A percentile compares a stretch with the other conserved stretches of the same genome.
These are phyloP conservation scores for Erythrobasidium yunnanense DNA, from an alignment of 768 basidiomycete species.

Conservation along the genomic window DNA sequence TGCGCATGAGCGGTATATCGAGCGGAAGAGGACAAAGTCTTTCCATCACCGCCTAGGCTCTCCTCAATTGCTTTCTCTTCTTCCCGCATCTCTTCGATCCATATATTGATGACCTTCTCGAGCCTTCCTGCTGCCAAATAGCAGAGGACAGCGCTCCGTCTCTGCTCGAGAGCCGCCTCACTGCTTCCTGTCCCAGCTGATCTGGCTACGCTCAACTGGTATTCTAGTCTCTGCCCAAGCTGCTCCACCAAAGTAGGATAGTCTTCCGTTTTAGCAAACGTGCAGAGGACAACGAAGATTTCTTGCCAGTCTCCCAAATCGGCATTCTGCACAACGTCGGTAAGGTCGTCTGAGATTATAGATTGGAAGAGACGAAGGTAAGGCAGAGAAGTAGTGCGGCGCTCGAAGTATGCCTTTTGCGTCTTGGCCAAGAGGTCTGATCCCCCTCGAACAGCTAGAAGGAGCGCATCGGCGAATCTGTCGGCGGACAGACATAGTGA, in stretches of 20 bases:
- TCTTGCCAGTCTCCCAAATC: slow-evolving; percentile 91
- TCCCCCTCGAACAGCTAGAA: slow-evolving; percentile 83
- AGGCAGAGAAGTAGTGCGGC: slow-evolving; percentile 59
- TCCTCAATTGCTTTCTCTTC: slow-evolving; percentile 52
- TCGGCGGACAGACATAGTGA: slow-evolving; percentile 77
- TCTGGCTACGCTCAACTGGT: slow-evolving; percentile 55
- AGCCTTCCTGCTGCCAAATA: slow-evolving; percentile 83
- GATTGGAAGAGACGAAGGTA: slow-evolving; percentile 91
- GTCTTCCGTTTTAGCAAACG: slow-evolving; percentile 74
- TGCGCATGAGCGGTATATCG: slow-evolving; percentile 67
- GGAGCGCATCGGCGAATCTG: slow-evolving; percentile 84
- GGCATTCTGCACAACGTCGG: slow-evolving; percentile 90
- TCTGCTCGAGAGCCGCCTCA: slow-evolving; percentile 46
- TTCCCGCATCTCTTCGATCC: slow-evolving; percentile 77
- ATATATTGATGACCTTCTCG: slow-evolving; percentile 78
- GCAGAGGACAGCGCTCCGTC: slow-evolving; percentile 82
- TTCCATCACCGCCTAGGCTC: slow-evolving; percentile 1
- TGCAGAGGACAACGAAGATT: slow-evolving; percentile 90
- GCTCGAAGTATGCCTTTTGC: slow-evolving; percentile 86
- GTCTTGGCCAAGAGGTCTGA: slow-evolving; percentile 73
- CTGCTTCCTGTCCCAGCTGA: slow-evolving; percentile 46
- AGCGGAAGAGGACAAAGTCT: background rate
- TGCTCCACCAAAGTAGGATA: slow-evolving; percentile 81
- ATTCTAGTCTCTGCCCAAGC: slow-evolving; percentile 80
- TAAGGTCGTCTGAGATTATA: slow-evolving; percentile 80